These are phyloP conservation scores for Xylariales sp. DNA, from an alignment of 2,329 filamentous ascomycete species.

Conservation along the genomic window DNA sequence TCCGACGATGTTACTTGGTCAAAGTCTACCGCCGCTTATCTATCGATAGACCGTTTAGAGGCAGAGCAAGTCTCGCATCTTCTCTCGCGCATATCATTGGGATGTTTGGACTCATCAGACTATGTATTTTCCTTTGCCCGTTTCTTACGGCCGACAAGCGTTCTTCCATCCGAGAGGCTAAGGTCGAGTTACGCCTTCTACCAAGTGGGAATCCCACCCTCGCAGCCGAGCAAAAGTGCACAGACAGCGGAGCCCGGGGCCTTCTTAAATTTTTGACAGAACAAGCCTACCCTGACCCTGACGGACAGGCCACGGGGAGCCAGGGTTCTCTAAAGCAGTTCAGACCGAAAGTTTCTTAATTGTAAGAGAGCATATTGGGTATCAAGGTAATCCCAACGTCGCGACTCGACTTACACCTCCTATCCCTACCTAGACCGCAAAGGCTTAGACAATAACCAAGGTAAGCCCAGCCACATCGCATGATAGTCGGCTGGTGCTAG, in stretches of 20 bases:
- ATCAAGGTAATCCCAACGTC: constrained; percentile 9
- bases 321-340: background rate
- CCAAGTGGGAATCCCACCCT: background rate
- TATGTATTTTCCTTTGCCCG: too few relatives aligned
- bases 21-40: constrained; percentile 2
- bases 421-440: constrained; percentile 1
- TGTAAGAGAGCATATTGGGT: background rate
- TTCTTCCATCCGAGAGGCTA: background rate
- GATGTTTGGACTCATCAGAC: too few relatives aligned
- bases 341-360: background rate
- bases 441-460: constrained; percentile 2
- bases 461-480: constrained; percentile 8
- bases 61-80: too few relatives aligned
- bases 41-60: too few relatives aligned
- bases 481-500: constrained; percentile 2
- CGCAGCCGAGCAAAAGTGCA: too few relatives aligned
- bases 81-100: too few relatives aligned
- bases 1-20: background rate
- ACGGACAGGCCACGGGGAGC: constrained; percentile 2
- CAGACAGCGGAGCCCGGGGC: constrained; percentile 8
- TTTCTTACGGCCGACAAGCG: background rate
- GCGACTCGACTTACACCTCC: background rate
- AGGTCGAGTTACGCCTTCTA: background rate
- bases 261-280: constrained; percentile 6
- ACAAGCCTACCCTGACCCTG: constrained; percentile 3